These are phyloP conservation scores for Trifolium dubium DNA, from an alignment of 306 rosid genomes.

Conservation along the genomic window DNA sequence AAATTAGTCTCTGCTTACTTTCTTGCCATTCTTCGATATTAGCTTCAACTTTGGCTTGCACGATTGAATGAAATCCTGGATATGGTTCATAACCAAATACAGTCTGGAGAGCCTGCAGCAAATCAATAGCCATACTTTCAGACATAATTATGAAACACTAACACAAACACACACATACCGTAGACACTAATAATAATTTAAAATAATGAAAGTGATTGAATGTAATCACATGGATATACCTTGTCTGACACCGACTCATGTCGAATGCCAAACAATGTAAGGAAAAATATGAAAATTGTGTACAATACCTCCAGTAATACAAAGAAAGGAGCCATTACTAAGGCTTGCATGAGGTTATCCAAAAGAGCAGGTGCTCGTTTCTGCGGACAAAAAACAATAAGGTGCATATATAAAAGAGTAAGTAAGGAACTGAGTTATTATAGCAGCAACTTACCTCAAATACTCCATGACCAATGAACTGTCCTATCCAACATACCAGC, in stretches of 20 bases:
- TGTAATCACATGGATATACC: background rate
- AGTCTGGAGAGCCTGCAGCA: slow-evolving; percentile 63
- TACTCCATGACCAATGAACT: slow-evolving; percentile 80
- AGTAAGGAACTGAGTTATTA: slow-evolving; percentile 1
- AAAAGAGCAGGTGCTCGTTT: slow-evolving; percentile 84
- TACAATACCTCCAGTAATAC: slow-evolving; percentile 83
- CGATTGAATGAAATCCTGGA: slow-evolving; percentile 68
- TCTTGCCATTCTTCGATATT: slow-evolving; percentile 65
- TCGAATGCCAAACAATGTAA: background rate
- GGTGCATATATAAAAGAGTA: slow-evolving; percentile 6
- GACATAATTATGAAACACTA: background rate
- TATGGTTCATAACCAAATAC: slow-evolving; percentile 71
- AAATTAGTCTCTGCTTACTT: slow-evolving; percentile 56
- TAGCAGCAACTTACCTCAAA: slow-evolving; percentile 65
- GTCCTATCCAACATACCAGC: slow-evolving; percentile 77
- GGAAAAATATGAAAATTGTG: background rate
- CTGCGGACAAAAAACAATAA: slow-evolving; percentile 39
- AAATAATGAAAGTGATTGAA: background rate
- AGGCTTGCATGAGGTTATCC: slow-evolving; percentile 79
- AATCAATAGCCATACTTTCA: background rate
- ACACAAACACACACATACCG: background rate
- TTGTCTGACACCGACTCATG: background rate
- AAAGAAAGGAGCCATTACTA: slow-evolving; percentile 89
- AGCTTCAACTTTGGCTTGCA: slow-evolving; percentile 59
- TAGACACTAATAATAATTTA: background rate